phyloP scores from a whole-genome alignment of 805 yeast species.

The Saturnispora gosingensis region DNA sequence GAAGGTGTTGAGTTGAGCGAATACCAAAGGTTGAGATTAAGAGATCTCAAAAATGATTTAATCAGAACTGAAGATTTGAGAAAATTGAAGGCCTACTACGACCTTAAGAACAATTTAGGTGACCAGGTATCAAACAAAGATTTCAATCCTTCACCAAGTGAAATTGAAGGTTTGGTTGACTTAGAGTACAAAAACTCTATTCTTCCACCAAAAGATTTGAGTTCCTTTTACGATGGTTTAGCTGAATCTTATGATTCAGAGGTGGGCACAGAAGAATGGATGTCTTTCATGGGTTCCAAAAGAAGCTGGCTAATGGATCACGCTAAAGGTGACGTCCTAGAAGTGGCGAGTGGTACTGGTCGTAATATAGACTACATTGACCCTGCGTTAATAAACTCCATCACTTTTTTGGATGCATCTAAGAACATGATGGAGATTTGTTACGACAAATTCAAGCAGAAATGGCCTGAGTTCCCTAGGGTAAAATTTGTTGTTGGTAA shows the following conservation, averaged over 20 bases:
- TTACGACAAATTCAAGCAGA: constrained; percentile 57
- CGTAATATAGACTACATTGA: constrained; percentile 74
- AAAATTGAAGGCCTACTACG: constrained; percentile 50
- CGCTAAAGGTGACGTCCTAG: constrained; percentile 81
- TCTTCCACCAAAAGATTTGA: constrained; percentile 70
- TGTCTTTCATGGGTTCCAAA: constrained; percentile 50
- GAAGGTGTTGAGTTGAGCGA: constrained; percentile 39
- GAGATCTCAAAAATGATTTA: constrained; percentile 47
- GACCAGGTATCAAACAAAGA: constrained; percentile 7
- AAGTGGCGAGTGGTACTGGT: constrained; percentile 95
- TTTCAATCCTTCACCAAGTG: constrained; percentile 29
- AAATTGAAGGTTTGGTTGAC: constrained; percentile 24
- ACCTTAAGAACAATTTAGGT: constrained; percentile 30
- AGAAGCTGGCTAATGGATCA: constrained; percentile 75
- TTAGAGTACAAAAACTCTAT: constrained; percentile 32
- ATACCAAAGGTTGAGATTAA: constrained; percentile 53
- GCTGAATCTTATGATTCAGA: constrained; percentile 78
- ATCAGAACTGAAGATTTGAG: constrained; percentile 56
- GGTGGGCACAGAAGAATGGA: constrained; percentile 64
- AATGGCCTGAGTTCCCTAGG: constrained; percentile 55
- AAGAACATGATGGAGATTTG: constrained; percentile 77
- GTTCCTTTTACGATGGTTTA: constrained; percentile 63
- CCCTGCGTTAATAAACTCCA: constrained; percentile 50
- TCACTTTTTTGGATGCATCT: constrained; percentile 83
- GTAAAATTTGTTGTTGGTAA: constrained; percentile 86